Evolutionary conservation across 2,329 filamentous ascomycete species (phyloP), one percentile per base, ranked within the genome.

Genomic region (Sarocladium kiliense): DNA sequence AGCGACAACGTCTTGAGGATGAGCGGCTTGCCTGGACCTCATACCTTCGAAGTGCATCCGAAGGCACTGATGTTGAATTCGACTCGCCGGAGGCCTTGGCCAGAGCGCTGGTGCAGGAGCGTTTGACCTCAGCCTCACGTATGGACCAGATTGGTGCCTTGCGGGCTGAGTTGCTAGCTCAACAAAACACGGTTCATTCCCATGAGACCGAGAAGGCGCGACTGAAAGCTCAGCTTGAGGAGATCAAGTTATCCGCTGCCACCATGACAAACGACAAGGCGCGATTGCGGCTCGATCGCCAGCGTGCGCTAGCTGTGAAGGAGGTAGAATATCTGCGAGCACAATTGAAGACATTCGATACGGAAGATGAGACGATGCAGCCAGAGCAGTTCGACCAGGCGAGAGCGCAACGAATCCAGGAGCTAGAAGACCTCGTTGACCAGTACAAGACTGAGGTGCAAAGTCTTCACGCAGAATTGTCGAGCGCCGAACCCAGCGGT

Each of bases 241-340:
- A 85, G 59, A 71, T 87, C 12, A 89, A 86, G 64, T 70, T 74
- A 2, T 71, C 74, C 1, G 73, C 73, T 26, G 75, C 68, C 3
- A 72, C 76, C 4, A 65, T 72, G 1, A 78, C 74, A 19, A 75
- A 77, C 16, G 88, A 90, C 64, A 88, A 91, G 71, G 80, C 82
- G 1, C 86, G 85, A 42, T 75, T 88, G 54, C 83, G 94, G 30
- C 74, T 97, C 0, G 93, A 99, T 63, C 81, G 94, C 57, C 93
- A 97, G 67, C 88, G 90, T 56, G 83, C 81, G 1, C 79, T 99
- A 7, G 91, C 92, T 0, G 79, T 91, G 23, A 97, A 97, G 66
- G 95, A 99, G 68, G 90, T 94, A 0, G 92, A 97, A 62, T 96
- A 96, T 67, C 80, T 99, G 6, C 88, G 94, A 21, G 93, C 91